phyloP scores from a whole-genome alignment of 2,329 filamentous ascomycete genomes.

The Penicillium sp. region DNA sequence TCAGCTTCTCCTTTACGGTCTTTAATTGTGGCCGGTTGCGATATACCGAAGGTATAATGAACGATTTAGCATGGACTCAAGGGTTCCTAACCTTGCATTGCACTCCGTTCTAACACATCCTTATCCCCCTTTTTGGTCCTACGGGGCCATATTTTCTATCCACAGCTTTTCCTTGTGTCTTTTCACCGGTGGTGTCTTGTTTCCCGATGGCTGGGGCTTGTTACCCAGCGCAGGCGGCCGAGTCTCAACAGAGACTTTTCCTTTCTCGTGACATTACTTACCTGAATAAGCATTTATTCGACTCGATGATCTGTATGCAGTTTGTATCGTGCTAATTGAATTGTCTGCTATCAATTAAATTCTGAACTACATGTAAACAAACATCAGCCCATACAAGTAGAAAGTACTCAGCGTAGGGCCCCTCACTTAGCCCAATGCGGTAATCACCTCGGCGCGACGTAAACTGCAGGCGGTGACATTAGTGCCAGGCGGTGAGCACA shows the following conservation, averaged over 20 bases:
- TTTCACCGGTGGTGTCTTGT: conserved; percentile 19
- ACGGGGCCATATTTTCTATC: conserved; percentile 21
- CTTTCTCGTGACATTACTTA: conserved; percentile 17
- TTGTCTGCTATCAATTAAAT: not conserved
- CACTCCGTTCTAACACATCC: conserved; percentile 18
- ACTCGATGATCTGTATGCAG: conserved; percentile 13
- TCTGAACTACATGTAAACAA: not conserved
- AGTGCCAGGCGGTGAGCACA: conserved; percentile 10
- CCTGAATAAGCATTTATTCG: conserved; percentile 12
- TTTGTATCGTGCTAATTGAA: conserved; percentile 15
- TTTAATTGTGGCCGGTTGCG: conserved; percentile 4
- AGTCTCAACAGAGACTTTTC: conserved; percentile 5
- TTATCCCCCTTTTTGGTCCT: conserved; percentile 21
- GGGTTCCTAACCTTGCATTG: conserved; percentile 11
- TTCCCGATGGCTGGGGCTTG: conserved; percentile 25
- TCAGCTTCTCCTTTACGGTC: not conserved
- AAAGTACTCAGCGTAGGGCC: not conserved
- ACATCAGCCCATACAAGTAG: not conserved
- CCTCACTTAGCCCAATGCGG: conserved; percentile 13
- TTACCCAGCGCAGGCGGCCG: conserved; percentile 11
- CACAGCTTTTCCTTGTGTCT: conserved; percentile 17
- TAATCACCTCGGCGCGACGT: conserved; percentile 13
- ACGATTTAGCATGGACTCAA: conserved; percentile 4
- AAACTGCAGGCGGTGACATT: conserved; percentile 9
- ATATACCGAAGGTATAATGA: conserved; percentile 9